Evolutionary conservation across 148 eudicot species (phyloP).

Genomic region (Vaccinium vitisidaea): DNA sequence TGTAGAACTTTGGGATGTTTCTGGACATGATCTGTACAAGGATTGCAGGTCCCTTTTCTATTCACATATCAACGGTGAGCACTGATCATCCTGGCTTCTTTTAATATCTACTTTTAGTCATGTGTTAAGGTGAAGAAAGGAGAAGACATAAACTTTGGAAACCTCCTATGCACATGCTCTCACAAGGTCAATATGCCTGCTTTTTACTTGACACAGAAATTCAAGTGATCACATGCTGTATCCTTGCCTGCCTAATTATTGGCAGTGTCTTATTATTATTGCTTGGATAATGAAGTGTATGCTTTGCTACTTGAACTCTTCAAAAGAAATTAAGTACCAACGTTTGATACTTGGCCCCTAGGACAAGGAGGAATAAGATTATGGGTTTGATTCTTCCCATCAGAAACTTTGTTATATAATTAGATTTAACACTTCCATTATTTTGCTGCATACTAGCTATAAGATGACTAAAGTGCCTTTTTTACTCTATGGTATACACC

Average conservation of each 20-base stretch:
- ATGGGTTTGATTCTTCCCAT: not conserved
- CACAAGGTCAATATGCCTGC: not conserved
- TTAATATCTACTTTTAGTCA: not conserved
- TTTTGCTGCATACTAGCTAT: not conserved
- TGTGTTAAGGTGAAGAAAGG: not conserved
- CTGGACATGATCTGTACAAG: constrained; percentile 93
- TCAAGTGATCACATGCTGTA: not conserved
- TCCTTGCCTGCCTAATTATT: not conserved
- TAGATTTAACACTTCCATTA: not conserved
- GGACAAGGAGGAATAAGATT: not conserved
- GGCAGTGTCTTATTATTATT: not conserved
- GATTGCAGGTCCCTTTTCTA: constrained; percentile 92
- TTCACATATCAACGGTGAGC: constrained; percentile 79
- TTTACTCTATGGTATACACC: not conserved
- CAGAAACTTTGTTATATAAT: not conserved
- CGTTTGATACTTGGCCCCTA: not conserved
- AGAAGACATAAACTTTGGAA: not conserved
- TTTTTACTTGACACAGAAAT: not conserved
- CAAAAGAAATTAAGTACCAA: not conserved
- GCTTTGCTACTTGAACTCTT: not conserved
- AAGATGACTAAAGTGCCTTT: not conserved
- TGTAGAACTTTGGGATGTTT: constrained; percentile 91
- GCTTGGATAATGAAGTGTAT: not conserved
- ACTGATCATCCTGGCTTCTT: constrained; percentile 8
- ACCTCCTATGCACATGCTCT: not conserved